These are phyloP conservation scores for Colletotrichum noveboracense DNA, from an alignment of 2,329 filamentous ascomycete species.

Conservation along the genomic window DNA sequence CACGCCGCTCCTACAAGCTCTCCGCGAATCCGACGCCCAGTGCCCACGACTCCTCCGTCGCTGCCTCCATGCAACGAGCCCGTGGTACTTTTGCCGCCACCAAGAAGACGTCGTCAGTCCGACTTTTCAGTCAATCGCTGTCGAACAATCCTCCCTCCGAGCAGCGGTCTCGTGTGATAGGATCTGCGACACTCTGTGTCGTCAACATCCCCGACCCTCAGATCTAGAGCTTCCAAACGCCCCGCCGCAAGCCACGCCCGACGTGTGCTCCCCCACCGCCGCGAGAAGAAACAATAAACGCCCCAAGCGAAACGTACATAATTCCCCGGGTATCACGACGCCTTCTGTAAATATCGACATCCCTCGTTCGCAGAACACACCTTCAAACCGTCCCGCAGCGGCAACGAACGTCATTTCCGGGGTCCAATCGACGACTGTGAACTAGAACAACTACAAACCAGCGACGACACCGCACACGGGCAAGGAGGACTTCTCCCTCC, in stretches of 20 bases:
- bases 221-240: background rate
- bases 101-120: background rate
- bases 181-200: constrained; percentile 7
- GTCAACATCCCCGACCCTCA: background rate
- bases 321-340: background rate
- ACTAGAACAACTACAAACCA: background rate
- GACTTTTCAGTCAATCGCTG: background rate
- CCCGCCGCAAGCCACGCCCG: background rate
- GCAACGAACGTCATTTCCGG: background rate
- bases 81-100: background rate
- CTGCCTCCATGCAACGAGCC: background rate
- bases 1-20: background rate
- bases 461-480: background rate
- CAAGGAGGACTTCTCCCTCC: constrained; percentile 9
- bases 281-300: background rate
- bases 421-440: background rate
- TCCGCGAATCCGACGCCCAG: background rate
- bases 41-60: background rate
- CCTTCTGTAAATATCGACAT: background rate
- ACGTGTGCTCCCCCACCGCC: background rate
- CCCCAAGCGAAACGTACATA: background rate
- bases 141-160: background rate
- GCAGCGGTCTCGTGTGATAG: background rate
- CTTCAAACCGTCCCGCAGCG: background rate
- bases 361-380: background rate